A percentile compares a stretch with the other conserved stretches of the same genome.
These are phyloP conservation scores for Dryadomyces quercivorus DNA, from an alignment of 2,329 filamentous ascomycete genomes.

Conservation along the genomic window DNA sequence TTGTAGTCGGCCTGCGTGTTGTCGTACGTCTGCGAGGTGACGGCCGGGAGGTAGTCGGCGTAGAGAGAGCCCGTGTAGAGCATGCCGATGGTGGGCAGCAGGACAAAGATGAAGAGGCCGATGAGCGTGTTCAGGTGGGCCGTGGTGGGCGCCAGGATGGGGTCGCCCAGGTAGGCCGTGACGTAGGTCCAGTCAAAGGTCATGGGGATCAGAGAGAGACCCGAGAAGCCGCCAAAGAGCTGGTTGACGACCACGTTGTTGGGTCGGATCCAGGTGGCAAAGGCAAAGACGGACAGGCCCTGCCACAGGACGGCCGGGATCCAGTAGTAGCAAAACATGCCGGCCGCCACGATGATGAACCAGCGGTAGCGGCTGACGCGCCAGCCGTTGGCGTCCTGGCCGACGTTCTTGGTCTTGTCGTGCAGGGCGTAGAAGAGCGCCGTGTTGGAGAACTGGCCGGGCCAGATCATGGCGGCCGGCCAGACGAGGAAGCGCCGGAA, in stretches of 20 bases:
- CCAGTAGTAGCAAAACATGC: conserved; percentile 41
- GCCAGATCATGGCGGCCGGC: conserved; percentile 39
- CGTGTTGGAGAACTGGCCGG: conserved; percentile 31
- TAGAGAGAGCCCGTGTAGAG: conserved; percentile 49
- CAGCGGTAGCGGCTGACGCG: conserved; percentile 31
- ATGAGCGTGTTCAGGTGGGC: conserved; percentile 50
- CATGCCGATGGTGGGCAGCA: conserved; percentile 42
- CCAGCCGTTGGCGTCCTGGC: conserved; percentile 20
- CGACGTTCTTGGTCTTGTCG: conserved; percentile 26
- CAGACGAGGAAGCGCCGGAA: conserved; percentile 38
- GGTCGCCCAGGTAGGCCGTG: conserved; percentile 14
- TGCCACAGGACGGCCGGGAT: conserved; percentile 37
- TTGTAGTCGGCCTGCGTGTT: conserved; percentile 36
- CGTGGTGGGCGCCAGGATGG: conserved; percentile 36
- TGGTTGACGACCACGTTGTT: conserved; percentile 19
- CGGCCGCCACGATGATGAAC: conserved; percentile 28
- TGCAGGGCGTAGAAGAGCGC: conserved; percentile 33
- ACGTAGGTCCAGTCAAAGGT: conserved; percentile 30
- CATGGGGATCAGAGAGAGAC: conserved; percentile 22
- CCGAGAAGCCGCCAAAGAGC: conserved; percentile 21
- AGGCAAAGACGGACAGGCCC: conserved; percentile 33
- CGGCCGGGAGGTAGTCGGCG: conserved; percentile 37
- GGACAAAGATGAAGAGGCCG: conserved; percentile 34
- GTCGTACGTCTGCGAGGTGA: conserved; percentile 37
- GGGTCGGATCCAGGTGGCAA: conserved; percentile 41